Conservation (phyloP, 495 filamentous ascomycete species). For the Lasiosphaeria miniovina region DNA sequence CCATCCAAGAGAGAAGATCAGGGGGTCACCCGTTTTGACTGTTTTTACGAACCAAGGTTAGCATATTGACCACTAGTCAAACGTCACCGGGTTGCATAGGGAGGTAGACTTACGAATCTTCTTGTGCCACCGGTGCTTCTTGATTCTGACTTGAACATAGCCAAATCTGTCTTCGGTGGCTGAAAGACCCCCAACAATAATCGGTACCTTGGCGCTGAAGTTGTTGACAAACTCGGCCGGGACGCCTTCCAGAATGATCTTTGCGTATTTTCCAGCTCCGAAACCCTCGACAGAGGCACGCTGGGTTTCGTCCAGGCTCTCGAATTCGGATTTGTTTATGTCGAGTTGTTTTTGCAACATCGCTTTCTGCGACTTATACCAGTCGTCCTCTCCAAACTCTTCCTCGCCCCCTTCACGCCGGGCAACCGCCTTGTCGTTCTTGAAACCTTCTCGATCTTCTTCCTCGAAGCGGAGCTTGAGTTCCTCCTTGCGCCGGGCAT, state of each 20-base stretch:
- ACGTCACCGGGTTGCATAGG: neutral
- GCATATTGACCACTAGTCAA: neutral
- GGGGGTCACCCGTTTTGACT: slow-evolving; percentile 91
- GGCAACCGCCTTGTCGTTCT: slow-evolving; percentile 74
- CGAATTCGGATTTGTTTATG: slow-evolving; percentile 93
- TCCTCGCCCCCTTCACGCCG: slow-evolving; percentile 60
- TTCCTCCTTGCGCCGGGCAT: slow-evolving; percentile 90
- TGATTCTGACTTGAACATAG: slow-evolving; percentile 92
- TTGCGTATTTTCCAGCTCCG: slow-evolving; percentile 89
- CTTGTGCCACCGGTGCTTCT: slow-evolving; percentile 97
- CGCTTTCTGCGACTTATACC: slow-evolving; percentile 97
- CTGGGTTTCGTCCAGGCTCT: slow-evolving; percentile 73
- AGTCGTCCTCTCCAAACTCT: slow-evolving; percentile 94
- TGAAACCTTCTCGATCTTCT: slow-evolving; percentile 90
- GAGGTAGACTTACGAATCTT: slow-evolving; percentile 59
- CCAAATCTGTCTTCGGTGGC: slow-evolving; percentile 94
- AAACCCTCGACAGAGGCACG: slow-evolving; percentile 82
- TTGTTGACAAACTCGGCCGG: slow-evolving; percentile 87
- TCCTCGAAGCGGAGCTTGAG: slow-evolving; percentile 92
- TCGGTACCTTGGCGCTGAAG: slow-evolving; percentile 80
- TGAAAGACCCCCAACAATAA: slow-evolving; percentile 85
- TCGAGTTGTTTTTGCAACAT: slow-evolving; percentile 87
- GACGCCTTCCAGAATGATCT: slow-evolving; percentile 81
- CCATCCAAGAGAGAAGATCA: slow-evolving; percentile 98
- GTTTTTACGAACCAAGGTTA: slow-evolving; percentile 2